A percentile compares a stretch with the other conserved stretches of the same genome.
These are phyloP conservation scores for Cryptococcus amylolentus DNA, from an alignment of 1,284 basidiomycete species.

Conservation along the genomic window DNA sequence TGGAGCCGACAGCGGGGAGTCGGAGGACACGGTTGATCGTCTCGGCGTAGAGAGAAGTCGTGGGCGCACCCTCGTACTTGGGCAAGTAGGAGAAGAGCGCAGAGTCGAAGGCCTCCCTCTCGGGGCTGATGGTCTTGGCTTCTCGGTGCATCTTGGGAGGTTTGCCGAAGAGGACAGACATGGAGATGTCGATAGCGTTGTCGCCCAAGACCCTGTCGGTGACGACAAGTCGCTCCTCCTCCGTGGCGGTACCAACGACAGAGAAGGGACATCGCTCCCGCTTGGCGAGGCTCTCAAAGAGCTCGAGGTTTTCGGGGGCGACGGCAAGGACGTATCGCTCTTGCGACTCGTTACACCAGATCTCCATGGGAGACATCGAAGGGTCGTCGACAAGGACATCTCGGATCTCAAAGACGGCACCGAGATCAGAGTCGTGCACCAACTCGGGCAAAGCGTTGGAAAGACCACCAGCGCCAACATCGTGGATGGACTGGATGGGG, in stretches of 20 bases:
- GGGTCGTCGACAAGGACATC: conserved; percentile 88
- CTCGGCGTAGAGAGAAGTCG: conserved; percentile 54
- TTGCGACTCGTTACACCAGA: conserved; percentile 99
- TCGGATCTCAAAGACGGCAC: conserved; percentile 90
- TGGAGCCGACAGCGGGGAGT: conserved; percentile 88
- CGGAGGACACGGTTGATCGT: conserved; percentile 80
- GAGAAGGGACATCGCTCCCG: conserved; percentile 87
- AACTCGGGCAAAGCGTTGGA: conserved; percentile 96
- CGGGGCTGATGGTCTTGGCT: conserved; percentile 59
- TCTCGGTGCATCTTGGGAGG: conserved; percentile 85
- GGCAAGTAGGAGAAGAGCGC: conserved; percentile 65
- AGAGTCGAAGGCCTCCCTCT: conserved; percentile 65
- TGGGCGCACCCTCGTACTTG: conserved; percentile 36
- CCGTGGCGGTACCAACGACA: conserved; percentile 81
- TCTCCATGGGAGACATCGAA: conserved; percentile 98
- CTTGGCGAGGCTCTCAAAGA: conserved; percentile 73
- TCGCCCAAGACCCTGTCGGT: conserved; percentile 77
- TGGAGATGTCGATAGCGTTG: conserved; percentile 82
- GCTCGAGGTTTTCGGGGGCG: conserved; percentile 55
- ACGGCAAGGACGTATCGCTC: conserved; percentile 96
- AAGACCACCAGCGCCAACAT: conserved; percentile 94
- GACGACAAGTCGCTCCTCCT: conserved; percentile 77
- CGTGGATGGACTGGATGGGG: conserved; percentile 95
- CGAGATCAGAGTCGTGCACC: conserved; percentile 89
- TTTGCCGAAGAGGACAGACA: conserved; percentile 96